Percentiles rank a stretch among this genome's conserved stretches.
These are phyloP conservation scores for Novymonas esmeraldas DNA, from an alignment of 208 protist genomes.

Conservation along the genomic window DNA sequence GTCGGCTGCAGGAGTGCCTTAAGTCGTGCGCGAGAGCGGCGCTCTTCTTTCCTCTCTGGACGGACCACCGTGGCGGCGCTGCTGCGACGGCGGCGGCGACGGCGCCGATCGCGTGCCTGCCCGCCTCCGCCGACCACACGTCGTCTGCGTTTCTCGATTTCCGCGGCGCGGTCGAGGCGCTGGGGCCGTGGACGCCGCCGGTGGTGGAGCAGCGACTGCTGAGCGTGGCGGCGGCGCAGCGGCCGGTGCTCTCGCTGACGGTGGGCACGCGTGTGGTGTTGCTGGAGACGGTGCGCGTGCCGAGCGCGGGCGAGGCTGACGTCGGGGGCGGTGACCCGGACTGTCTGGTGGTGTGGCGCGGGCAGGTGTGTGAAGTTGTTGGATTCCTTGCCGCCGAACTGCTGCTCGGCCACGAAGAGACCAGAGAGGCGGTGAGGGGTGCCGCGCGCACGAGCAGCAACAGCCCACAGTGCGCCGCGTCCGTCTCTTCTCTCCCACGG, in stretches of 20 bases:
- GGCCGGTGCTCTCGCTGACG: conserved; percentile 32
- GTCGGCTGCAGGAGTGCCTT: conserved; percentile 27
- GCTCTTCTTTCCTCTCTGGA: conserved; percentile 59
- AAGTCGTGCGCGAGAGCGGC: conserved; percentile 16
- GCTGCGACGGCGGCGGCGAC: background rate
- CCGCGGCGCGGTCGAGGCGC: conserved; percentile 15
- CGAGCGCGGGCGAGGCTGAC: background rate
- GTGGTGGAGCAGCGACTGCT: conserved; percentile 56
- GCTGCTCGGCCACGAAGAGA: background rate
- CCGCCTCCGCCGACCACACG: background rate
- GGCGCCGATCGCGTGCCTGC: background rate
- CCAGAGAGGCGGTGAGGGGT: background rate
- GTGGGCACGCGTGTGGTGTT: conserved; percentile 38
- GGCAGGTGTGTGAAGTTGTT: conserved; percentile 28
- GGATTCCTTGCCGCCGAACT: conserved; percentile 14
- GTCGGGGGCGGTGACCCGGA: background rate
- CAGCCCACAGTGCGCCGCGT: background rate
- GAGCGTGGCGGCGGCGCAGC: conserved; percentile 44
- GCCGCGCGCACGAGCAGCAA: background rate
- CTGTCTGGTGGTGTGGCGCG: background rate
- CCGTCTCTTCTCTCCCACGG: background rate
- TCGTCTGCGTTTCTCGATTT: conserved; percentile 21
- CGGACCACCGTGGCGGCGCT: conserved; percentile 6
- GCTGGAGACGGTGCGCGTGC: conserved; percentile 20
- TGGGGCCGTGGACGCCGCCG: conserved; percentile 14